phyloP scores from a whole-genome alignment of 1,139 yeast species.

The Lodderomyces margitis region DNA sequence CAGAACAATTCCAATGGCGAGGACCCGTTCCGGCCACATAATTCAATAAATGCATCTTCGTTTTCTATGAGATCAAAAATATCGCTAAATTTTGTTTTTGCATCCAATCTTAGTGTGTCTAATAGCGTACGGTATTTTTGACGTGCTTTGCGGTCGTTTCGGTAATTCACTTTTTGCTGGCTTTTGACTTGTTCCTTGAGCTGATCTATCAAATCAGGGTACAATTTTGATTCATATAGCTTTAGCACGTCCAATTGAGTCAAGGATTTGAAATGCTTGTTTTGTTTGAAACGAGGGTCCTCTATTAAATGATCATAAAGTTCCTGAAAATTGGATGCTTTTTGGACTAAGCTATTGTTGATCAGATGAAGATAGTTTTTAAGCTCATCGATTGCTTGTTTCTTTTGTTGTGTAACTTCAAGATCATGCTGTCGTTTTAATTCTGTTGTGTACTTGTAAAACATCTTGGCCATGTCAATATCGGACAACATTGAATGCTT shows the following conservation, averaged over 20 bases:
- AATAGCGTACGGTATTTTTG: conserved; percentile 54
- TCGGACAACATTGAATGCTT: conserved; percentile 62
- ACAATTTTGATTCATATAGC: conserved; percentile 50
- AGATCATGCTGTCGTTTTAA: conserved; percentile 41
- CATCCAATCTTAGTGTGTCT: conserved; percentile 39
- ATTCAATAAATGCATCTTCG: conserved; percentile 55
- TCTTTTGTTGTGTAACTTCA: conserved; percentile 28
- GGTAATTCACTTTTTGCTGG: conserved; percentile 40
- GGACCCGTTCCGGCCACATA: conserved; percentile 81
- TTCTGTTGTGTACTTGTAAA: conserved; percentile 44
- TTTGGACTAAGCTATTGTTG: conserved; percentile 30
- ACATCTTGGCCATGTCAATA: conserved; percentile 51
- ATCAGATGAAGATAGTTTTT: conserved; percentile 42
- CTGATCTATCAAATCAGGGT: conserved; percentile 32
- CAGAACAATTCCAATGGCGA: conserved; percentile 74
- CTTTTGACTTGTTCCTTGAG: conserved; percentile 36
- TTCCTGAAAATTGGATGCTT: conserved; percentile 44
- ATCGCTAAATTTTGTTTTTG: conserved; percentile 61
- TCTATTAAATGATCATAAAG: conserved; percentile 36
- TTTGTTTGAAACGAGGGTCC: conserved; percentile 57
- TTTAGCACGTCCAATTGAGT: conserved; percentile 59
- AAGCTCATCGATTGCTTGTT: conserved; percentile 55
- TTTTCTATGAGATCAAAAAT: conserved; percentile 52
- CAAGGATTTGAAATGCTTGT: conserved; percentile 54
- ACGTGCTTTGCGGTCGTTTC: conserved; percentile 65